Evolutionary conservation across 768 basidiomycete genomes (phyloP).

Genomic region (Pisolithus sp.): DNA sequence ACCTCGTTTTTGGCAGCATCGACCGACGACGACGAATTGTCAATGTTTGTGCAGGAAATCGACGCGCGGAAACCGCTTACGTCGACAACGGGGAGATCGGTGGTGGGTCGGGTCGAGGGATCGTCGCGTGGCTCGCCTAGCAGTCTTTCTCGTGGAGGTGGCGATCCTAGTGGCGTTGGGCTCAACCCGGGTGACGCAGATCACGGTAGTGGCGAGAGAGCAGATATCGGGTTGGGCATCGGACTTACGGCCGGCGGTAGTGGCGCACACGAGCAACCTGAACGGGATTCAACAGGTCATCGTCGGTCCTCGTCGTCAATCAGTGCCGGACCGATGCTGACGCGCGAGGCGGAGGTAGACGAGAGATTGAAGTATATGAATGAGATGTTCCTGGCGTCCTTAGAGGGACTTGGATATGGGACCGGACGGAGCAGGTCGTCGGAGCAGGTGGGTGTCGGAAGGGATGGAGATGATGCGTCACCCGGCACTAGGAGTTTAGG

Average conservation of each 20-base stretch:
- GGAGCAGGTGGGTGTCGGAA: slow-evolving; percentile 6
- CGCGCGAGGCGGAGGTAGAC: slow-evolving; percentile 61
- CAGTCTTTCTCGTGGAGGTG: no score
- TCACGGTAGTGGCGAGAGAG: background rate
- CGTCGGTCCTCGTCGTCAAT: slow-evolving; percentile 19
- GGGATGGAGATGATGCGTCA: slow-evolving; percentile 5
- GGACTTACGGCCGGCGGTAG: background rate
- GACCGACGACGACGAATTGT: slow-evolving; percentile 73
- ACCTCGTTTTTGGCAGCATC: slow-evolving; percentile 42
- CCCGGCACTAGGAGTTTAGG: slow-evolving; percentile 4
- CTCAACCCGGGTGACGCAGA: no score
- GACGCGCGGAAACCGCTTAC: slow-evolving; percentile 60
- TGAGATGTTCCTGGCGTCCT: slow-evolving; percentile 55
- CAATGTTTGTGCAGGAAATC: slow-evolving; percentile 71
- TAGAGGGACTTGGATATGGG: slow-evolving; percentile 50
- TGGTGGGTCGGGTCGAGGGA: background rate
- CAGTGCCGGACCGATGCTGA: slow-evolving; percentile 46
- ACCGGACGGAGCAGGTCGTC: slow-evolving; percentile 20
- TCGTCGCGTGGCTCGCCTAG: background rate
- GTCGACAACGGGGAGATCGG: slow-evolving; percentile 12
- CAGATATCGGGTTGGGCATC: background rate
- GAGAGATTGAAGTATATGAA: slow-evolving; percentile 61
- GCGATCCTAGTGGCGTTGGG: no score
- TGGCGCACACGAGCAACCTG: background rate
- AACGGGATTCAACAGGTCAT: background rate